These are phyloP conservation scores for Tephrocybe sp. DNA, from an alignment of 768 basidiomycete genomes.

Conservation along the genomic window DNA sequence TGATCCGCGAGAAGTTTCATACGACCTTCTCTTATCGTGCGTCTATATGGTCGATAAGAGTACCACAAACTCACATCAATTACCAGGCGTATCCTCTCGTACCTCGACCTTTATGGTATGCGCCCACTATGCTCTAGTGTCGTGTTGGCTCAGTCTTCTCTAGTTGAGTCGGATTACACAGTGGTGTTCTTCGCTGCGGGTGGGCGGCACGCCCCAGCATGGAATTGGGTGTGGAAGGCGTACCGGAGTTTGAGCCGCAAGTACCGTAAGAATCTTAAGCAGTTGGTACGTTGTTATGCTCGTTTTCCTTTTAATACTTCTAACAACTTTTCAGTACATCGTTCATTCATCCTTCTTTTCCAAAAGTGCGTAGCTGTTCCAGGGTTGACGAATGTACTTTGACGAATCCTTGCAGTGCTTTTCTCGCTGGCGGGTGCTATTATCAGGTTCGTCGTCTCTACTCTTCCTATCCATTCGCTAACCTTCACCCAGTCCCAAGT, in stretches of 20 bases:
- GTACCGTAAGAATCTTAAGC: slow-evolving; percentile 87
- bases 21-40: slow-evolving; percentile 75
- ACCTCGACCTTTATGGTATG: slow-evolving; percentile 80
- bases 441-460: slow-evolving; percentile 57
- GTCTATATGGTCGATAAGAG: slow-evolving; percentile 26
- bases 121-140: neutral
- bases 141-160: neutral
- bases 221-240: slow-evolving; percentile 93
- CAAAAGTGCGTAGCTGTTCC: slow-evolving; percentile 58
- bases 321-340: slow-evolving; percentile 65
- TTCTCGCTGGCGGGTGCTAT: slow-evolving; percentile 87
- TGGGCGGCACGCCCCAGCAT: slow-evolving; percentile 68
- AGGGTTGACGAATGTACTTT: neutral
- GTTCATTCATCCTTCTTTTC: slow-evolving; percentile 89
- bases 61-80: neutral
- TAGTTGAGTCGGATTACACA: slow-evolving; percentile 88
- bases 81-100: slow-evolving; percentile 71
- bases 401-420: slow-evolving; percentile 55
- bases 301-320: neutral
- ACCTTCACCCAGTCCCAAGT: slow-evolving; percentile 67
- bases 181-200: slow-evolving; percentile 88
- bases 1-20: slow-evolving; percentile 73
- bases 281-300: slow-evolving; percentile 50
- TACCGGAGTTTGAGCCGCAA: slow-evolving; percentile 79
- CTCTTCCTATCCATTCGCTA: neutral